These are phyloP conservation scores for Neoboletus brunneissimus DNA, from an alignment of 768 basidiomycete genomes.

Conservation along the genomic window DNA sequence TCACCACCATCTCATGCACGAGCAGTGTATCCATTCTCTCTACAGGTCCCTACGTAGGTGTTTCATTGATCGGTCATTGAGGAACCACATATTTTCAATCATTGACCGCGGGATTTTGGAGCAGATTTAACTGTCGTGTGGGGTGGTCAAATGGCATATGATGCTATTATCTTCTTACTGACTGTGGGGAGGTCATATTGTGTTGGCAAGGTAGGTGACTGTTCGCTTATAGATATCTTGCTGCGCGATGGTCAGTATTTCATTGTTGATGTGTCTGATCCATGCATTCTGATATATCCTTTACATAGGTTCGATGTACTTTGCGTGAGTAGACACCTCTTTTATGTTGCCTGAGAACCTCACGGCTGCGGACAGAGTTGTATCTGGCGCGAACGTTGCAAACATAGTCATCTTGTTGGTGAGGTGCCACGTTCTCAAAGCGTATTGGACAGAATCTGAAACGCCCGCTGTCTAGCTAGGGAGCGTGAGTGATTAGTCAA, in stretches of 20 bases:
- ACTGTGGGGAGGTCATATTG: constrained; percentile 16
- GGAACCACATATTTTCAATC: neutral
- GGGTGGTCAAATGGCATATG: constrained; percentile 18
- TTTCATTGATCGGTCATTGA: neutral
- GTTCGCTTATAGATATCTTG: constrained; percentile 11
- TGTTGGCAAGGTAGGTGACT: neutral
- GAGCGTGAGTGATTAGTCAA: constrained; percentile 3
- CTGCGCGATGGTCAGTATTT: constrained; percentile 18
- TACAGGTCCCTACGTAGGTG: constrained; percentile 14
- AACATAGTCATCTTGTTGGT: constrained; percentile 16
- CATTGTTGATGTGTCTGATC: neutral
- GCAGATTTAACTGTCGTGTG: constrained; percentile 10
- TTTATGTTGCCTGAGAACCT: neutral
- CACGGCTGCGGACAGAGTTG: constrained; percentile 6
- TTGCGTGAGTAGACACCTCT: constrained; percentile 8
- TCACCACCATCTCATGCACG: neutral
- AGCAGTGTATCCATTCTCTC: neutral
- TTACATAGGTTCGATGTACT: constrained; percentile 14
- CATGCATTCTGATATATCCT: neutral
- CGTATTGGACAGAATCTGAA: neutral
- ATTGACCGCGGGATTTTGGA: neutral
- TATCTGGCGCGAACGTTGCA: constrained; percentile 5
- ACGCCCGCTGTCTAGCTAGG: neutral
- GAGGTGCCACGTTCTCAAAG: neutral
- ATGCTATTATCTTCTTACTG: constrained; percentile 19